These are phyloP conservation scores for Hypoxylon rickii DNA, from an alignment of 495 filamentous ascomycete genomes.

Conservation along the genomic window DNA sequence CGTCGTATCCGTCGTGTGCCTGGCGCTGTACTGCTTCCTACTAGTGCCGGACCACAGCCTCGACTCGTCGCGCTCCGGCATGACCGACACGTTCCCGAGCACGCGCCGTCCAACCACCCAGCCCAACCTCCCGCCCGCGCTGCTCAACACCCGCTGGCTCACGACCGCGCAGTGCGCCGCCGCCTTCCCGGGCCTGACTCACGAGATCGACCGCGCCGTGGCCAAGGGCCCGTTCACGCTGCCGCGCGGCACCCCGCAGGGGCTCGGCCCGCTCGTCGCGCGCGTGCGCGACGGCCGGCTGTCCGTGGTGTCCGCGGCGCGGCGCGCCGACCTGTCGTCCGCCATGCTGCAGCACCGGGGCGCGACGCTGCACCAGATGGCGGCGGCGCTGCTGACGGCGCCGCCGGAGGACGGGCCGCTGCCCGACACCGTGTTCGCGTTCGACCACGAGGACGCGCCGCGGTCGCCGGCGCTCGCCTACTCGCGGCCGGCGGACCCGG, in stretches of 20 bases:
- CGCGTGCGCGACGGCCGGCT: constrained; percentile 52
- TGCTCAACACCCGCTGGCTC: constrained; percentile 47
- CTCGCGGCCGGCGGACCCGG: constrained; percentile 44
- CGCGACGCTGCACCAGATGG: constrained; percentile 43
- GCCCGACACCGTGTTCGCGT: constrained; percentile 63
- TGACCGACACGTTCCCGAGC: constrained; percentile 17
- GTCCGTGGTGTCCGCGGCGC: constrained; percentile 50
- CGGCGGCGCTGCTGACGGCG: constrained; percentile 52
- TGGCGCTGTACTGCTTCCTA: constrained; percentile 45
- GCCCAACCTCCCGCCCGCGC: constrained; percentile 23
- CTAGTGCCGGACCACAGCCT: constrained; percentile 37
- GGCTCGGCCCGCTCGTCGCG: constrained; percentile 46
- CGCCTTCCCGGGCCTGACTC: constrained; percentile 51
- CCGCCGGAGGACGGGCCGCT: constrained; percentile 47
- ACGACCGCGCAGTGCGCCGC: constrained; percentile 46
- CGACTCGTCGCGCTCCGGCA: constrained; percentile 28
- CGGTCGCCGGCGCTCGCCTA: constrained; percentile 34
- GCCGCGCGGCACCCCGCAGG: constrained; percentile 39
- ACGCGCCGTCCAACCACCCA: constrained; percentile 1
- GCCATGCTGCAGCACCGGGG: constrained; percentile 48
- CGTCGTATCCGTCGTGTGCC: constrained; percentile 31
- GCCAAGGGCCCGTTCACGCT: constrained; percentile 51
- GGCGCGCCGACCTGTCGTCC: constrained; percentile 40
- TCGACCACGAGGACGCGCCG: constrained; percentile 44
- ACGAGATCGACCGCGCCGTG: constrained; percentile 51